Evolutionary conservation across 495 filamentous ascomycete species (phyloP).

Genomic region (Neurospora sublineolata): DNA sequence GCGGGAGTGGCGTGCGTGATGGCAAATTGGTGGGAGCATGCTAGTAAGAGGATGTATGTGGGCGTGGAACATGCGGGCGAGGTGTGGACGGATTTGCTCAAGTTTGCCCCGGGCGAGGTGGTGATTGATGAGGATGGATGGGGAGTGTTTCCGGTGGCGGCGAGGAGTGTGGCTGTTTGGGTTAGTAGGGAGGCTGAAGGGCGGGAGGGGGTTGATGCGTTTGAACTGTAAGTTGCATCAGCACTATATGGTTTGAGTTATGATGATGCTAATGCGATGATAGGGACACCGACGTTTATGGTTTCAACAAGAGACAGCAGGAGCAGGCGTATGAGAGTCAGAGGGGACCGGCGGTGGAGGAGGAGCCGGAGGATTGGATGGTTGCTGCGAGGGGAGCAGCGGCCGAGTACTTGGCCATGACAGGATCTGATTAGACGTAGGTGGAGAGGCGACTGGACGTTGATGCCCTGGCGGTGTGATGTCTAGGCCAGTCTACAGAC

Average conservation of each 20-base stretch:
- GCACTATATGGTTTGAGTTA: no score
- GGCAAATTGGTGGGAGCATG: constrained; percentile 36
- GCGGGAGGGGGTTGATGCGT: constrained; percentile 32
- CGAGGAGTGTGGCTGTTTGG: constrained; percentile 49
- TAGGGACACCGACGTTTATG: background rate
- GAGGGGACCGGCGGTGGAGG: background rate
- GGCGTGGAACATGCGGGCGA: constrained; percentile 45
- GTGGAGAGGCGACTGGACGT: background rate
- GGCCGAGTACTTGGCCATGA: background rate
- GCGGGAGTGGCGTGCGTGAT: constrained; percentile 50
- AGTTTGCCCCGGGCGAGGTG: constrained; percentile 36
- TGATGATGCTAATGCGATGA: no score
- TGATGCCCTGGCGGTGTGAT: background rate
- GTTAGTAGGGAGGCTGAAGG: constrained; percentile 41
- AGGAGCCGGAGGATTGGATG: background rate
- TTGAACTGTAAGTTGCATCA: constrained; percentile 2
- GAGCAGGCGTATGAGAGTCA: background rate
- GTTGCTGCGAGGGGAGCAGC: background rate
- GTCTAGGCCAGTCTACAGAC: background rate
- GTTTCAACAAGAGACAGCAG: background rate
- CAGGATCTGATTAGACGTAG: background rate
- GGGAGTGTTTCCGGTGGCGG: constrained; percentile 41
- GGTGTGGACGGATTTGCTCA: constrained; percentile 52
- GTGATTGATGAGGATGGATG: constrained; percentile 45
- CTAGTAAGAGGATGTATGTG: constrained; percentile 47